Evolutionary conservation across 495 filamentous ascomycete species (phyloP).

Genomic region (Penicillium mononematosum): DNA sequence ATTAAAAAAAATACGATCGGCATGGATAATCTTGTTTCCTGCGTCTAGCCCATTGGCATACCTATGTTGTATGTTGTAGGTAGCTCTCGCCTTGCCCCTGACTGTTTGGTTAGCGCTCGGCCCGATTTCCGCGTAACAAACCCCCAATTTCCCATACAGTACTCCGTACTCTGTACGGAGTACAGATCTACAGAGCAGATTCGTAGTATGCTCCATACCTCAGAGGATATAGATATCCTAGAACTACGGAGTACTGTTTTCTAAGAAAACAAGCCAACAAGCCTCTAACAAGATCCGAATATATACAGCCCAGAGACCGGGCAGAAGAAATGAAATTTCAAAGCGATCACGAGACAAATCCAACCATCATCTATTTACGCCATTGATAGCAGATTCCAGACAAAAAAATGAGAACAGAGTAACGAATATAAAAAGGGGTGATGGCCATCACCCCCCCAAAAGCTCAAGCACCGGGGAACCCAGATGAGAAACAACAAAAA

Average conservation of each 20-base stretch:
- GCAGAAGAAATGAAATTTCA: slow-evolving; percentile 20
- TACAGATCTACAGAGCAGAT: no score
- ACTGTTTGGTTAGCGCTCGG: not conserved
- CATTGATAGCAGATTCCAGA: slow-evolving; percentile 25
- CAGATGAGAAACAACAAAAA: slow-evolving; percentile 13
- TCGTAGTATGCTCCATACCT: no score
- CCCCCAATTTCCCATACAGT: not conserved
- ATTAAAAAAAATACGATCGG: slow-evolving; percentile 3
- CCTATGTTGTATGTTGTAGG: no score
- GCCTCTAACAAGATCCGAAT: not conserved
- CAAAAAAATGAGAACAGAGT: slow-evolving; percentile 7
- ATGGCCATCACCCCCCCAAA: not conserved
- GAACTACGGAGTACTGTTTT: not conserved
- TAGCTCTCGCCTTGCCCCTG: not conserved
- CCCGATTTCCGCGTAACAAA: not conserved
- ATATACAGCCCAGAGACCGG: slow-evolving; percentile 11
- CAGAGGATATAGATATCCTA: not conserved
- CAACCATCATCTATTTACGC: slow-evolving; percentile 32
- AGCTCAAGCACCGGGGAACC: not conserved
- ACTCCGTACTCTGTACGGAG: no score
- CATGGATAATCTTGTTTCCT: slow-evolving; percentile 6
- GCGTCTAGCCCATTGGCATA: not conserved
- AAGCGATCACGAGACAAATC: slow-evolving; percentile 8
- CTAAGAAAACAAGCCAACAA: not conserved
- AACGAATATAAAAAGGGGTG: slow-evolving; percentile 7